Base-by-base conservation (phyloP, 2,329 filamentous ascomycete species). In the Arthroderma sp. region DNA sequence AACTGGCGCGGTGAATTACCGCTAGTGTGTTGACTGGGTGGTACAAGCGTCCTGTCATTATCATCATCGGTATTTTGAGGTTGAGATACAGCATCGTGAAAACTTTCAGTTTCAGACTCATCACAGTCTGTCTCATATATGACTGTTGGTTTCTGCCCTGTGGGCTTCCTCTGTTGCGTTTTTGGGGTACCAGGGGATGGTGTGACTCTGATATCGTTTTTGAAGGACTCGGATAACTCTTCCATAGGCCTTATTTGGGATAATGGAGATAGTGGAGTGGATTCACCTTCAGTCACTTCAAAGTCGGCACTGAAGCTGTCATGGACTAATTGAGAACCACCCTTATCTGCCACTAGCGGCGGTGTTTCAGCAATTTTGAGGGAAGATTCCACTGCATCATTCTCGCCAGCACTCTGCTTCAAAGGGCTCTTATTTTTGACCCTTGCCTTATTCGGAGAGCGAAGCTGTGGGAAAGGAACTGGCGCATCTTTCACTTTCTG, bases 101-200 rank as follows among this genome's bases (percentile, higher is more conserved):
- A 44, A 6, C 62, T 61, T 27, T 53, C 56, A 29, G 57, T 55
- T 9, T 65, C 60, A 8, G 58, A 54, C n/a, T 66, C 64, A 1
- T 56, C 62, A 22, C 15, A 22, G 49, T 66, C 64, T 2, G 64
- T 67, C 43, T 66, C 64, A 50, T 66, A 66, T 9, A 67, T 50
- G n/a, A 67, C 57, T 4, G 29, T 22, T 41, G 40, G 32, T 22
- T 38, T 34, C 38, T 40, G n/a, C 11, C 32, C 8, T 43, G 27
- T n/a, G 4, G 33, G 7, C 2, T 31, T 15, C 5, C 28, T 15
- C 15, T 38, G 40, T 9, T 7, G 11, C 4, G 15, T 11, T 34
- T 34, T 11, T 11, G 44, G 44, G 8, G 29, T 8, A 28, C 42
- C 44, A 2, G 44, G 44, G 15, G 44, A 46, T 3, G 10, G 39